phyloP scores from a whole-genome alignment of 83 land plant genomes.

The Isoetes engelmannii region DNA sequence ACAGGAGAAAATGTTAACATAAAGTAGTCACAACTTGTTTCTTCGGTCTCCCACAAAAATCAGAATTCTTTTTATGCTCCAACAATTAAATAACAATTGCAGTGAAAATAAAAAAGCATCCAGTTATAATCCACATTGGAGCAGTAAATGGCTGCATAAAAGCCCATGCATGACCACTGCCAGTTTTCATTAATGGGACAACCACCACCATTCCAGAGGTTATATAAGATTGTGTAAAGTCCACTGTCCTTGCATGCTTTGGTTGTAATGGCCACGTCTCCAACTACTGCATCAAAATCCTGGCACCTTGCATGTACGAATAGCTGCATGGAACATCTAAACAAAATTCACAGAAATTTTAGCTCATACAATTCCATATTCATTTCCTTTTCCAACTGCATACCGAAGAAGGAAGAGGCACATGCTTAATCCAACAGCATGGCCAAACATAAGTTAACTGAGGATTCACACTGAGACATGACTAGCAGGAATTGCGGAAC shows the following conservation, averaged over 20 bases:
- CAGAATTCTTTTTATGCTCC: constrained; percentile 67
- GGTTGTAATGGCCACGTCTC: constrained; percentile 63
- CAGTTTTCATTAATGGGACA: constrained; percentile 36
- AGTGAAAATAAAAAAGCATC: constrained; percentile 69
- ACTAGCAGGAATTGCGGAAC: too few relatives aligned
- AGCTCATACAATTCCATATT: too few relatives aligned
- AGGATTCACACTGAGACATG: too few relatives aligned
- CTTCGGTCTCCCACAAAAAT: constrained; percentile 82
- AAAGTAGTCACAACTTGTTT: constrained; percentile 63
- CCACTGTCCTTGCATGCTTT: constrained; percentile 51
- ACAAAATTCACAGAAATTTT: too few relatives aligned
- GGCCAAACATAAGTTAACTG: too few relatives aligned
- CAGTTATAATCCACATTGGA: constrained; percentile 83
- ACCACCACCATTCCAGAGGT: constrained; percentile 68
- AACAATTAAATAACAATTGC: constrained; percentile 65
- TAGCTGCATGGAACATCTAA: too few relatives aligned
- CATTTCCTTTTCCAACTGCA: too few relatives aligned
- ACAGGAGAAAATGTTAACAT: too few relatives aligned
- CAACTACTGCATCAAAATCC: constrained; percentile 82
- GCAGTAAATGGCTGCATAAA: constrained; percentile 66
- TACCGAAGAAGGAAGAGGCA: too few relatives aligned
- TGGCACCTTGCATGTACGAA: too few relatives aligned
- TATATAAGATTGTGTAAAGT: constrained; percentile 73
- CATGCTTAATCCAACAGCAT: too few relatives aligned
- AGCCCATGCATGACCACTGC: constrained; percentile 55